These are phyloP conservation scores for Trichoderma arundinaceum DNA, from an alignment of 2,329 filamentous ascomycete species.

Conservation along the genomic window DNA sequence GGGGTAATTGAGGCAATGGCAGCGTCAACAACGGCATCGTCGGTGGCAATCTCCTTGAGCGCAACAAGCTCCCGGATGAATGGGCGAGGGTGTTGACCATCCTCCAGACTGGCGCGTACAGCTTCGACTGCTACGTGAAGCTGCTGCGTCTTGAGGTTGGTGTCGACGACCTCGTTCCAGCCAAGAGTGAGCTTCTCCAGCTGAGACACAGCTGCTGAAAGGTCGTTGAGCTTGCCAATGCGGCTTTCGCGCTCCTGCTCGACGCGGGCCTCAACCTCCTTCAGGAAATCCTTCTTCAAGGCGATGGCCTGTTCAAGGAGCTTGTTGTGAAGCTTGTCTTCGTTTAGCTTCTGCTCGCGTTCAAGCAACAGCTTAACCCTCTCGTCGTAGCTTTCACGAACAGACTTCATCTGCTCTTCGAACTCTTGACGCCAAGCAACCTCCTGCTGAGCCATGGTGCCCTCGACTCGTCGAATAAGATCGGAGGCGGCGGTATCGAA, in stretches of 20 bases:
- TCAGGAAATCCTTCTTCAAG: conserved; percentile 83
- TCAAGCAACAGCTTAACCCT: conserved; percentile 80
- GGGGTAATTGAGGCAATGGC: conserved; percentile 98
- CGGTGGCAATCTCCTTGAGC: conserved; percentile 86
- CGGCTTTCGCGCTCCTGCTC: conserved; percentile 88
- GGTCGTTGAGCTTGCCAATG: conserved; percentile 81
- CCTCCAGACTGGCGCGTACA: conserved; percentile 81
- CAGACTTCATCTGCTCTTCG: conserved; percentile 79
- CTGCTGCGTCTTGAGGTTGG: conserved; percentile 92
- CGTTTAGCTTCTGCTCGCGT: conserved; percentile 77
- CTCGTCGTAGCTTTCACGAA: conserved; percentile 78
- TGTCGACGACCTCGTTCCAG: conserved; percentile 90
- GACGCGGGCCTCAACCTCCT: conserved; percentile 78
- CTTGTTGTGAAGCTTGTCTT: conserved; percentile 82
- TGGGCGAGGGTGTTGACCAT: conserved; percentile 72
- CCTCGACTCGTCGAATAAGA: conserved; percentile 86
- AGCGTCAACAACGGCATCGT: conserved; percentile 85
- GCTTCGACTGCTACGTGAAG: conserved; percentile 95
- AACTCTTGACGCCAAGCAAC: conserved; percentile 85
- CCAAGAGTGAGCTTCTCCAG: conserved; percentile 86
- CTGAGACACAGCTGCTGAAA: conserved; percentile 77
- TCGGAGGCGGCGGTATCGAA: conserved; percentile 89
- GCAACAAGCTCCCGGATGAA: conserved; percentile 94
- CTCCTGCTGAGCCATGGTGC: conserved; percentile 81
- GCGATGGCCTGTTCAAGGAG: conserved; percentile 89